Conservation (phyloP, 345 rosid genomes). For the Leavenworthia alabamica region DNA sequence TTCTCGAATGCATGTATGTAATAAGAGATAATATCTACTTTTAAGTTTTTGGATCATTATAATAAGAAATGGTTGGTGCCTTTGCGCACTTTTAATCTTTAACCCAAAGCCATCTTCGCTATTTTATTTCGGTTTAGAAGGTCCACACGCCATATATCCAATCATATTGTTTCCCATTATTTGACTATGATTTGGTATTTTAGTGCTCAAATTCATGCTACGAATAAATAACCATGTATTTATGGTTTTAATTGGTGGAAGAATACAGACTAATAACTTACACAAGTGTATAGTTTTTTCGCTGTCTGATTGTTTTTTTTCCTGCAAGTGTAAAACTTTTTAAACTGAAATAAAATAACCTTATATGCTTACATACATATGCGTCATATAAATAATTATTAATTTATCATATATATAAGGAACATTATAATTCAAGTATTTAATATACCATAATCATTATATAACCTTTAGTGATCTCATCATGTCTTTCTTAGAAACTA, state of each 20-base stretch:
- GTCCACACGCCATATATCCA: constrained; percentile 15
- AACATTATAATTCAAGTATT: background rate
- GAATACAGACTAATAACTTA: background rate
- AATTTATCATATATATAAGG: background rate
- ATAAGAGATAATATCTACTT: background rate
- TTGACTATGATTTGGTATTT: constrained; percentile 9
- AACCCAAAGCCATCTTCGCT: constrained; percentile 17
- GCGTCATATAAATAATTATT: background rate
- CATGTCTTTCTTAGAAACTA: constrained; percentile 6
- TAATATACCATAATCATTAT: constrained; percentile 3
- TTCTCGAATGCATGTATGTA: background rate
- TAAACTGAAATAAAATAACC: background rate
- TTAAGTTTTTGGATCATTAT: background rate
- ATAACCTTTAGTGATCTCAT: constrained; percentile 18
- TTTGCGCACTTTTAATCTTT: constrained; percentile 10
- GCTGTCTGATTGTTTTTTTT: background rate
- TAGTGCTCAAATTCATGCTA: background rate
- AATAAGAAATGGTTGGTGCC: background rate
- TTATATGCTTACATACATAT: background rate
- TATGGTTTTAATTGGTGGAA: background rate
- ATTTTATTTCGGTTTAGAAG: background rate
- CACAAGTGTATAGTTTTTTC: background rate
- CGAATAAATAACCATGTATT: background rate
- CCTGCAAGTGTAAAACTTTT: background rate
- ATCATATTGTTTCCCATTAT: constrained; percentile 26